Evolutionary conservation across 257 asterid genomes (phyloP).

Genomic region (Nicotiana otophora): DNA sequence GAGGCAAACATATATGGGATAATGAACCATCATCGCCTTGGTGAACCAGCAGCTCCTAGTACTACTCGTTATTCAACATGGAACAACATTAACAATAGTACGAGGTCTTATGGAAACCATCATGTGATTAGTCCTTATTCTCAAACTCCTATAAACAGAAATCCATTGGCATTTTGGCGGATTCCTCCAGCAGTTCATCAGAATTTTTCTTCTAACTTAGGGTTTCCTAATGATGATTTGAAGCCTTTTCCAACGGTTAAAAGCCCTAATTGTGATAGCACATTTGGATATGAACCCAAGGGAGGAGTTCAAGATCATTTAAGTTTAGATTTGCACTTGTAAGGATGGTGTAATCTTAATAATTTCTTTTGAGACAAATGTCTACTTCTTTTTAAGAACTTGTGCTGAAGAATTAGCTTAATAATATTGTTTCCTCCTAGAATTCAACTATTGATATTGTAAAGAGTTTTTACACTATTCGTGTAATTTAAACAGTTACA

Average conservation of each 20-base stretch:
- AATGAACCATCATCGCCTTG: constrained; percentile 38
- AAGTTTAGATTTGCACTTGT: constrained; percentile 86
- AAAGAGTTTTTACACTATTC: not conserved
- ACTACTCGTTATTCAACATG: constrained; percentile 32
- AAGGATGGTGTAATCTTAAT: not conserved
- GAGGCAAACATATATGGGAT: constrained; percentile 44
- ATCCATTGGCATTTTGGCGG: constrained; percentile 61
- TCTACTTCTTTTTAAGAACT: no score
- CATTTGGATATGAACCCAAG: constrained; percentile 42
- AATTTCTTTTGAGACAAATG: no score
- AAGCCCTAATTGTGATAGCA: constrained; percentile 27
- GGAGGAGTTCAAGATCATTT: constrained; percentile 54
- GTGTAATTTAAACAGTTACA: not conserved
- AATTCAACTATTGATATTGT: not conserved
- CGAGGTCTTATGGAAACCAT: constrained; percentile 28
- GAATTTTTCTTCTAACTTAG: constrained; percentile 1
- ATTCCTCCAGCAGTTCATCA: constrained; percentile 16
- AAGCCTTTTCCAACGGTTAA: constrained; percentile 25
- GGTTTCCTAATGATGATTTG: constrained; percentile 14
- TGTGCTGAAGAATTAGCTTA: no score
- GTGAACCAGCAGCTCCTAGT: constrained; percentile 13
- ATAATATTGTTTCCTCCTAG: no score
- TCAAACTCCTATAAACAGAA: constrained; percentile 48
- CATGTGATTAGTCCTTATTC: not conserved
- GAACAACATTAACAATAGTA: not conserved